phyloP scores from a whole-genome alignment of 2,329 filamentous ascomycete genomes.

The Fusarium beomiforme region DNA sequence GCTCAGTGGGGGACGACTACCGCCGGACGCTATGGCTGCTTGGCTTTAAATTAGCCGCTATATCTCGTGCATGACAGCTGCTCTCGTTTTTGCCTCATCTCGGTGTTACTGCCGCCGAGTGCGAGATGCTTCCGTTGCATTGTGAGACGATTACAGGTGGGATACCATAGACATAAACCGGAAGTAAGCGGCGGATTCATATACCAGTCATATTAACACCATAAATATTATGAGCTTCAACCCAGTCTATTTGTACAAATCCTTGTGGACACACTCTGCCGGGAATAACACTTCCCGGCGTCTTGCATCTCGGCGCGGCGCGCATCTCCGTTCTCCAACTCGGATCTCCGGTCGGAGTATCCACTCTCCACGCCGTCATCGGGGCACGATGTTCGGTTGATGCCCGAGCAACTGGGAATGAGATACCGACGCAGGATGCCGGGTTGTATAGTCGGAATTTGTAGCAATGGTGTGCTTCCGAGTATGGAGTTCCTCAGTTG shows the following conservation, averaged over 20 bases:
- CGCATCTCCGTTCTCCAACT: conserved; percentile 42
- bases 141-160: background rate
- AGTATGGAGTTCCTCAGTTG: background rate
- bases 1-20: conserved; percentile 23
- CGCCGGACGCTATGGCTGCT: conserved; percentile 14
- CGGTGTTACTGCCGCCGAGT: conserved; percentile 35
- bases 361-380: conserved; percentile 43
- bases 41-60: conserved; percentile 19
- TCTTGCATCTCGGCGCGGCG: conserved; percentile 39
- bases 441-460: background rate
- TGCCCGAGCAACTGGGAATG: conserved; percentile 21
- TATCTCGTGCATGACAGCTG: conserved; percentile 25
- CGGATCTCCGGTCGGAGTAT: conserved; percentile 39
- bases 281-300: conserved; percentile 20
- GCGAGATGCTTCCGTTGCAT: conserved; percentile 1
- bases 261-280: conserved; percentile 13
- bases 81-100: conserved; percentile 29
- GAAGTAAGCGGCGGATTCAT: background rate
- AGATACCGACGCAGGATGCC: background rate
- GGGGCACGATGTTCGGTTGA: conserved; percentile 27
- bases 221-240: background rate
- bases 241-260: background rate
- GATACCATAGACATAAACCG: background rate
- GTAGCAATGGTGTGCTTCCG: background rate
- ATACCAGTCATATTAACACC: too few relatives aligned